These are phyloP conservation scores for Saturnispora mendoncae DNA, from an alignment of 805 yeast genomes.

Conservation along the genomic window DNA sequence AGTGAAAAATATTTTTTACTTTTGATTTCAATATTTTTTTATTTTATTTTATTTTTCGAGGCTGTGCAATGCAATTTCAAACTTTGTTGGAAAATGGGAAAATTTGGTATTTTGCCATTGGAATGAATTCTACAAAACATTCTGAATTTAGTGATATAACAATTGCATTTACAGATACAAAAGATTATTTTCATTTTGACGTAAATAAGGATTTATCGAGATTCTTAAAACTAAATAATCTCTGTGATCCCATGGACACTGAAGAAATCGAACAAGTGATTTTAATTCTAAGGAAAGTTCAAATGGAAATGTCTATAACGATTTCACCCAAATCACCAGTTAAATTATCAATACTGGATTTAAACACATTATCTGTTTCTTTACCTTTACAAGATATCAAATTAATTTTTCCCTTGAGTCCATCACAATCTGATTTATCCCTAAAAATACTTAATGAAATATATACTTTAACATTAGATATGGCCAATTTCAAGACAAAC, in stretches of 20 bases:
- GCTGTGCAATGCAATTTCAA: slow-evolving; percentile 7
- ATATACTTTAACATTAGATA: not conserved
- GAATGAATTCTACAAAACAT: not conserved
- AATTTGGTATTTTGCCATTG: not conserved
- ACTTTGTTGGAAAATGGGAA: not conserved
- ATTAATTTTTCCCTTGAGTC: not conserved
- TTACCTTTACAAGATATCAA: not conserved
- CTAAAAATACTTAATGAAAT: not conserved
- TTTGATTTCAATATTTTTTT: not conserved
- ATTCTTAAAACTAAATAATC: not conserved
- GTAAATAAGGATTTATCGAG: too few species aligned
- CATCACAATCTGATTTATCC: not conserved
- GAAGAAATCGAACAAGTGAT: not conserved
- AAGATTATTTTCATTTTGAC: not conserved
- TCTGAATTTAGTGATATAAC: not conserved
- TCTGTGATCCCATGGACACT: not conserved
- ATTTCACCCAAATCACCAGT: too few species aligned
- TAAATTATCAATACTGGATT: not conserved
- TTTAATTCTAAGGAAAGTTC: not conserved
- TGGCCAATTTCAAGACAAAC: not conserved
- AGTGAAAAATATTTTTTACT: not conserved
- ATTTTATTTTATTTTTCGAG: not conserved
- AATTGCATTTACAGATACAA: not conserved
- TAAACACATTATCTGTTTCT: too few species aligned
- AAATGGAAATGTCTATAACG: not conserved